Evolutionary conservation across 148 eudicot genomes (phyloP).

Genomic region (Fallopia convolvulus): DNA sequence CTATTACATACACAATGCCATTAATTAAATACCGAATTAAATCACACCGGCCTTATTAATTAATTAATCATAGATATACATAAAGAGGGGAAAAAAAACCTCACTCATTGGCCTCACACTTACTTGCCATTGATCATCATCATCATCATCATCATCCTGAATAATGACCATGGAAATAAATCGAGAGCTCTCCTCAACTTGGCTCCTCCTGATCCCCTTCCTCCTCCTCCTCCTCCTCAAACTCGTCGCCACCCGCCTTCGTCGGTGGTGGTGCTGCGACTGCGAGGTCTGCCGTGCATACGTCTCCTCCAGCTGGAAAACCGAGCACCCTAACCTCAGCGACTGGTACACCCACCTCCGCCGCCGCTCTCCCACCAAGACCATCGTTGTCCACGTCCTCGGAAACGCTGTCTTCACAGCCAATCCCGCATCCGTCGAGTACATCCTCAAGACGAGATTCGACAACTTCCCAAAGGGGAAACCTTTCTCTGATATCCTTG

Average conservation of each 20-base stretch:
- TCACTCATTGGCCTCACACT: neutral
- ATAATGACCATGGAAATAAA: neutral
- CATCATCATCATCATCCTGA: neutral
- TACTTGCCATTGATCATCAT: too few species aligned
- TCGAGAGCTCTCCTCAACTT: neutral
- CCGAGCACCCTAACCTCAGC: slow-evolving; percentile 36
- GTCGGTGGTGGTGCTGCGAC: slow-evolving; percentile 26
- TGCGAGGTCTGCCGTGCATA: slow-evolving; percentile 51
- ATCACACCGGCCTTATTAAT: too few species aligned
- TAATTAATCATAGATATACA: too few species aligned
- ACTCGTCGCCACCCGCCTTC: neutral
- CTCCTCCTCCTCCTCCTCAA: neutral
- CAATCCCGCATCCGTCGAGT: slow-evolving; percentile 49
- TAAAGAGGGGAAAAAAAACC: neutral
- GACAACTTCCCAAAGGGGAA: slow-evolving; percentile 69
- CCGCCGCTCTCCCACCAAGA: slow-evolving; percentile 37
- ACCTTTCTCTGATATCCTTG: slow-evolving; percentile 53
- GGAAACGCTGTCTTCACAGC: slow-evolving; percentile 49
- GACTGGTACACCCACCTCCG: slow-evolving; percentile 81
- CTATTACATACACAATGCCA: too few species aligned
- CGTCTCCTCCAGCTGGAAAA: slow-evolving; percentile 37
- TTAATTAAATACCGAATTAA: too few species aligned
- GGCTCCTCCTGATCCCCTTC: neutral
- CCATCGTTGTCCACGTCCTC: slow-evolving; percentile 57
- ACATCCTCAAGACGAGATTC: slow-evolving; percentile 56